Conservation (phyloP, 2,329 filamentous ascomycete genomes). For the Gnomoniopsis sp. region DNA sequence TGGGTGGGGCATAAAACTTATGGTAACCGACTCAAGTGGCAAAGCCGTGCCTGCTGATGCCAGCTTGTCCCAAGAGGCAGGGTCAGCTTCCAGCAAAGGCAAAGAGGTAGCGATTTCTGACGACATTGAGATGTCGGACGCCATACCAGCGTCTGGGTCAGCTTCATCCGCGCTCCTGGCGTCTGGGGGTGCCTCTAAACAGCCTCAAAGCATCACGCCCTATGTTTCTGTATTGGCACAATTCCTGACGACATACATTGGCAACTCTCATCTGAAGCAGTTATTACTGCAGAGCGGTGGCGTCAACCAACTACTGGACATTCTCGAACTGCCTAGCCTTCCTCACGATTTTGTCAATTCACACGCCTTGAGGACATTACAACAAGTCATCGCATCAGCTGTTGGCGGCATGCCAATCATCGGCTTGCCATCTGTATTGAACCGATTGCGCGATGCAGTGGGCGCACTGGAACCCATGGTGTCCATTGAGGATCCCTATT, state of each 20-base stretch:
- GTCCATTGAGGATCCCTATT: constrained; percentile 50
- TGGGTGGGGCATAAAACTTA: constrained; percentile 77
- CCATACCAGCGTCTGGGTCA: constrained; percentile 20
- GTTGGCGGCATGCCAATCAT: constrained; percentile 78
- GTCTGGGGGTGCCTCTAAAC: constrained; percentile 21
- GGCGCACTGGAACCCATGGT: constrained; percentile 66
- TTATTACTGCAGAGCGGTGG: constrained; percentile 77
- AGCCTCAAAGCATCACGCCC: constrained; percentile 44
- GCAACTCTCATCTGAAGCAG: constrained; percentile 68
- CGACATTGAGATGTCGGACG: constrained; percentile 68
- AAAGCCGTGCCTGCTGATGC: constrained; percentile 56
- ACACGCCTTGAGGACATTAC: constrained; percentile 65
- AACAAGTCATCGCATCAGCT: constrained; percentile 71
- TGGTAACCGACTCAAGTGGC: constrained; percentile 57
- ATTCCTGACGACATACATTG: constrained; percentile 73
- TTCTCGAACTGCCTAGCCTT: constrained; percentile 78
- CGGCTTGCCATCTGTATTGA: constrained; percentile 76
- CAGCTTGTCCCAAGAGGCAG: constrained; percentile 28
- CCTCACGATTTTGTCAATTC: constrained; percentile 69
- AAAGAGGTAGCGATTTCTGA: constrained; percentile 35
- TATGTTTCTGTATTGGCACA: constrained; percentile 74
- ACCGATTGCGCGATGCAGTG: constrained; percentile 67
- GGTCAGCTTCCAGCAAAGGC: constrained; percentile 31
- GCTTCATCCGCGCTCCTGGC: not conserved
- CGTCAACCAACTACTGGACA: constrained; percentile 78